Evolutionary conservation across 2,329 filamentous ascomycete genomes (phyloP), one percentile per base, ranked within the genome.

Genomic region (Neoscytalidium dimidiatum): DNA sequence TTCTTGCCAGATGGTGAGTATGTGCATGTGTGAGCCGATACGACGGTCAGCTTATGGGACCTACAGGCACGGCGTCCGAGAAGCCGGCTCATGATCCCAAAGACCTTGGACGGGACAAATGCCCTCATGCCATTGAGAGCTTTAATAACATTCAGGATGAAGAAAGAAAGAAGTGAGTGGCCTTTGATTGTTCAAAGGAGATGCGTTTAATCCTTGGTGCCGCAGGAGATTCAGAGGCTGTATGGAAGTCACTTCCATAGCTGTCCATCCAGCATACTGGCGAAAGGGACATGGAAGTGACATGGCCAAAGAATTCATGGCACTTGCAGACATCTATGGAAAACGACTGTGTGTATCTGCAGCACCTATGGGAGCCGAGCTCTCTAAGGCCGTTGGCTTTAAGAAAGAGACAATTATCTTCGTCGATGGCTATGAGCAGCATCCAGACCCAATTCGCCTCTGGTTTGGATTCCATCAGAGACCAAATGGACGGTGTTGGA

Each of bases 391-490:
- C n/a, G 19, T 48, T 21, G 44, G 21, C n/a, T 48, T 48, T 21
- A 21, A 48, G 19, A 21, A 48, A 48, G n/a, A 5, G 8, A 8
- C 44, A 8, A 21, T 48, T 6, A 21, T 48, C 3, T 13, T 13
- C 13, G 26, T 48, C 4, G 19, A 1, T 9, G 44, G 44, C 21
- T 48, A 48, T 11, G 44, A 26, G 44, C 8, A 26, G 21, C 14
- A 48, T 14, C 21, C 44, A 21, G 19, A 21, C 3, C 7, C 13
- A 48, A 28, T 48, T 4, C 0, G 21, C 3, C 21, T 48, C 3
- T 48, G 44, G 44, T 48, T 48, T 48, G 44, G 44, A 3, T 4
- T 73, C n/a, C n/a, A n/a, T n/a, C n/a, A n/a, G n/a, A n/a, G n/a
- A n/a, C n/a, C n/a, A n/a, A n/a, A n/a, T n/a, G n/a, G n/a, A n/a